Evolutionary conservation across 202 grass and related monocot species (phyloP).

Genomic region (Zoysia matrella): DNA sequence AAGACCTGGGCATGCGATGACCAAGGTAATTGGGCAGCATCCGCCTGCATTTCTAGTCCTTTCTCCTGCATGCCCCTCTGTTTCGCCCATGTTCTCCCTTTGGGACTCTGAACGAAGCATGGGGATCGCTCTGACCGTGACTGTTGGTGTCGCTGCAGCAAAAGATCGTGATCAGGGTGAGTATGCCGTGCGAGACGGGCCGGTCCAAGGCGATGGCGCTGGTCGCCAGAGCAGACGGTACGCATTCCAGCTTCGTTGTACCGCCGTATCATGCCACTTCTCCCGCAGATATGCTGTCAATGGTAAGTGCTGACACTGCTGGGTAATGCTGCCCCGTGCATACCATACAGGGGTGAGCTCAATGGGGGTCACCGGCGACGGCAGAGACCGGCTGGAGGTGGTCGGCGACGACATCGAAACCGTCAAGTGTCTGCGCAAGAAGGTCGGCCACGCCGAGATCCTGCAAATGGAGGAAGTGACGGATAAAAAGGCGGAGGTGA

Average conservation of each 20-base stretch:
- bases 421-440: conserved; percentile 43
- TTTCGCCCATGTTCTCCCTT: too few species aligned
- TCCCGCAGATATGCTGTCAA: too few species aligned
- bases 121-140: too few species aligned
- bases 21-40: too few species aligned
- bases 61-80: too few species aligned
- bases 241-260: background rate
- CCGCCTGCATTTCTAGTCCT: too few species aligned
- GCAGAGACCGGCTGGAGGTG: conserved; percentile 46
- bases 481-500: conserved; percentile 17
- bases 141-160: background rate
- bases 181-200: conserved; percentile 27
- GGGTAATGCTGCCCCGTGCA: background rate
- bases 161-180: conserved; percentile 17
- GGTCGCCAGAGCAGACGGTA: conserved; percentile 22
- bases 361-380: conserved; percentile 36
- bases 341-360: conserved; percentile 36
- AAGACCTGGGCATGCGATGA: too few species aligned
- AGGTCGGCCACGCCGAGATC: conserved; percentile 20
- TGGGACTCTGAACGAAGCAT: too few species aligned
- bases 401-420: conserved; percentile 36
- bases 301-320: background rate
- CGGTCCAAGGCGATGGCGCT: conserved; percentile 24
- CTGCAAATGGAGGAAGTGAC: conserved; percentile 48
- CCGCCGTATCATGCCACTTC: too few species aligned